Base-by-base conservation (phyloP, 768 basidiomycete genomes). In the Cyathus striatus region DNA sequence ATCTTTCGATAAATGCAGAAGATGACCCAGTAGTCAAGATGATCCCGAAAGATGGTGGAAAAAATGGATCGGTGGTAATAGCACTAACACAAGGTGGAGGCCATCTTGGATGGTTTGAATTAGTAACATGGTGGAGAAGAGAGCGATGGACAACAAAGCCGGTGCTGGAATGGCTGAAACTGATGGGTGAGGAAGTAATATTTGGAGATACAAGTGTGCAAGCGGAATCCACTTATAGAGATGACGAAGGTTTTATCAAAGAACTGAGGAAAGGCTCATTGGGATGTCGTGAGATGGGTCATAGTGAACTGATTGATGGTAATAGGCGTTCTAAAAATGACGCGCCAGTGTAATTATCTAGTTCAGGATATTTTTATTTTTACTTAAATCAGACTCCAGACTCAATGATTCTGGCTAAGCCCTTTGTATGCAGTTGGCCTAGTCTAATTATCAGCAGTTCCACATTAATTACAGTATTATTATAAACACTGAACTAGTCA, bases 81-180 rank as follows among this genome's bases (percentile, higher is more conserved):
- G 75, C 63, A 3, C 47, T 73, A 37, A 82, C 83, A 0, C 50
- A 60, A 17, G 51, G 59, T 26, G 84, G 80, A 1, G 81, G 82
- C 0, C 81, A 83, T 61, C 63, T 84, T 3, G 84, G 84, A 21
- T 86, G 81, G 81, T 82, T 83, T 44, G 66, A 76, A 51, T 47
- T 58, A n/a, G 61, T 56, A 38, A 49, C 49, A 20, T 46, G 20
- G 1, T 49, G 49, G 14, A 46, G 53, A 21, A 40, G 42, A 7
- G 48, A 51, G 21, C 58, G 79, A 34, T 82, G 81, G 79, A 57
- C 76, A 37, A 67, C 58, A 22, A 55, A 61, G 32, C 80, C 79
- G 3, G 73, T 77, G 13, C 49, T 81, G 3, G 73, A 83, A 54
- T 81, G 73, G 75, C 48, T 79, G 41, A 59, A 60, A 34, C 65